These are phyloP conservation scores for Aspergillus diversus DNA, from an alignment of 495 filamentous ascomycete species.

Conservation along the genomic window DNA sequence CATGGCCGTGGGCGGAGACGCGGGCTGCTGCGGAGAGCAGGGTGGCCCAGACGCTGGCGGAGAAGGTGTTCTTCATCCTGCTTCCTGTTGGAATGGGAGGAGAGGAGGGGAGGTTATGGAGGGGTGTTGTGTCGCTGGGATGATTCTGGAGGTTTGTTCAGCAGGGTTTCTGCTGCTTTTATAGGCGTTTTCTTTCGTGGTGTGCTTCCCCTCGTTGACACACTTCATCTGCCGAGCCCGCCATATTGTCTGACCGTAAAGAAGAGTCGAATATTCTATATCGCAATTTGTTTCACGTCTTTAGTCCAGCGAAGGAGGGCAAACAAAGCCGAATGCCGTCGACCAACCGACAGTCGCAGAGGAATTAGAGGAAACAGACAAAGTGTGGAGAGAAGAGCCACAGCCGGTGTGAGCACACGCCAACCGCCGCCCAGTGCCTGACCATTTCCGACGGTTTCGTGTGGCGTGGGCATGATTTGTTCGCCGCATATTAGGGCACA, in stretches of 20 bases:
- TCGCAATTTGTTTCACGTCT: no score
- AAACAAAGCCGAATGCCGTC: not conserved
- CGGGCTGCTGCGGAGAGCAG: slow-evolving; percentile 19
- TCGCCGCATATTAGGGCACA: not conserved
- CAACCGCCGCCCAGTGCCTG: not conserved
- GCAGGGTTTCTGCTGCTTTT: not conserved
- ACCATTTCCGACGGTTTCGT: not conserved
- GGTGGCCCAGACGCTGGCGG: not conserved
- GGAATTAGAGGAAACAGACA: not conserved
- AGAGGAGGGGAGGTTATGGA: no score
- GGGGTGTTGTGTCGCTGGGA: not conserved
- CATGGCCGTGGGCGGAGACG: slow-evolving; percentile 34
- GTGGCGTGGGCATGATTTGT: no score
- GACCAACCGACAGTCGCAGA: not conserved
- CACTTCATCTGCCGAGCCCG: not conserved
- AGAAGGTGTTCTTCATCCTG: slow-evolving; percentile 10
- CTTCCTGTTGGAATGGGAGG: not conserved
- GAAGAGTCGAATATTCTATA: not conserved
- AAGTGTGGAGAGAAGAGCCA: not conserved
- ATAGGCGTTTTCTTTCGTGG: not conserved
- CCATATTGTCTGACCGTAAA: not conserved
- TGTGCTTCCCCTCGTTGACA: not conserved
- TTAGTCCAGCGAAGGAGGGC: not conserved
- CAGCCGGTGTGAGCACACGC: not conserved
- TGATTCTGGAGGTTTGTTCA: not conserved